Evolutionary conservation across 1,139 yeast genomes (phyloP), one percentile per base, ranked within the genome.

Genomic region (Nakaseomyces bracarensis): DNA sequence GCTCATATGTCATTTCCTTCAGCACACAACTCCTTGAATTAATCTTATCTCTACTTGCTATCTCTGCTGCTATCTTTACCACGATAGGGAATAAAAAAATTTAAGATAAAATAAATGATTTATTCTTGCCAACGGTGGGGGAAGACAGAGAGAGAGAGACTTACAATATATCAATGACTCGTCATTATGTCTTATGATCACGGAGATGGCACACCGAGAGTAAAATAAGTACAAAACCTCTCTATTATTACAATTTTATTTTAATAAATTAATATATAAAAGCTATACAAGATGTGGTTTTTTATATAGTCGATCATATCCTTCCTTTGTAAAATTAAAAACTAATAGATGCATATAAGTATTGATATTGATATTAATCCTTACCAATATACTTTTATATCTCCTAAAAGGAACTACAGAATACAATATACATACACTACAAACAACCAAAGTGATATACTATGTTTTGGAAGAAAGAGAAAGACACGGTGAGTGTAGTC

Each of bases 401-500:
- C 8, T 5, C 8, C 7, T 13, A 7, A 28, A 28, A 28, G 5
- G 10, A 28, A 14, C 5, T 28, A 28, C 13, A 28, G 5, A 15
- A 28, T 13, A 28, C 18, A 25, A 25, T 5, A 7, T 28, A n/a
- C 2, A 28, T 28, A 28, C 5, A 9, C 4, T 15, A 16, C 21
- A 16, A 10, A 11, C 7, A 2, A 30, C 9, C 4, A 30, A 11
- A 13, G 4, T 7, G 9, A 21, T n/a, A 33, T 11, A 33, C 4
- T 7, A 33, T 33, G 36, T 33, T 33, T 14, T 33, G 36, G 36
- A 21, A 33, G 26, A 33, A 33, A 13, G 36, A 33, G 11, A 33
- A 33, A 13, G 36, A 33, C 19, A 21, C 25, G 3, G 36, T 33
- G 26, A 33, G 36, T 11, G 36, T 33, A 8, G 26, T 33, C 26